Evolutionary conservation across 768 basidiomycete species (phyloP).

Genomic region (Gelatoporia subvermispora): DNA sequence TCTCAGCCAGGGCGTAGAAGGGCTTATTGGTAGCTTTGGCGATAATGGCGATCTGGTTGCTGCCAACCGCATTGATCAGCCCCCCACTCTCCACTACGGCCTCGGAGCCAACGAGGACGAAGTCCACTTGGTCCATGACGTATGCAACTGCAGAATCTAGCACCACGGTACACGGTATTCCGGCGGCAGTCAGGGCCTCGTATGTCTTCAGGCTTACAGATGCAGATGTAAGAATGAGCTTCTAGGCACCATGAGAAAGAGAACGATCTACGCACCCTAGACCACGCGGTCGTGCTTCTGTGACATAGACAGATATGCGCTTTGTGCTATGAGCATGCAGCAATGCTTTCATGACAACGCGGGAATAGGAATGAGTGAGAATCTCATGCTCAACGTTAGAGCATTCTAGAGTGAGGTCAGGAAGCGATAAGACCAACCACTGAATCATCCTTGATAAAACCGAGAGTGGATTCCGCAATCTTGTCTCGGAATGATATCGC

Average conservation of each 20-base stretch:
- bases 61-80: conserved; percentile 87
- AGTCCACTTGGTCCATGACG: conserved; percentile 93
- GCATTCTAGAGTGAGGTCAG: conserved; percentile 9
- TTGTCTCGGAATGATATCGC: conserved; percentile 84
- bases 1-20: conserved; percentile 93
- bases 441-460: conserved; percentile 93
- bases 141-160: conserved; percentile 96
- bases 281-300: conserved; percentile 88
- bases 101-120: conserved; percentile 95
- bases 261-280: conserved; percentile 58
- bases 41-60: conserved; percentile 94
- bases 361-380: conserved; percentile 93
- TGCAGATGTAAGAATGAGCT: conserved; percentile 4
- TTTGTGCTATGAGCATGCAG: conserved; percentile 87
- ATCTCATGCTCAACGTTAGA: conserved; percentile 49
- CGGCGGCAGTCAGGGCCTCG: conserved; percentile 78
- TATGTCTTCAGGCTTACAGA: conserved; percentile 82
- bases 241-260: conserved; percentile 5
- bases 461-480: conserved; percentile 84
- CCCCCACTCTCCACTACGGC: conserved; percentile 97
- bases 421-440: conserved; percentile 48
- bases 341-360: conserved; percentile 92
- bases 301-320: conserved; percentile 95
- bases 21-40: conserved; percentile 93
- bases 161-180: conserved; percentile 91